Conservation (phyloP, 2,329 filamentous ascomycete species). For the Paecilomyces sp. region DNA sequence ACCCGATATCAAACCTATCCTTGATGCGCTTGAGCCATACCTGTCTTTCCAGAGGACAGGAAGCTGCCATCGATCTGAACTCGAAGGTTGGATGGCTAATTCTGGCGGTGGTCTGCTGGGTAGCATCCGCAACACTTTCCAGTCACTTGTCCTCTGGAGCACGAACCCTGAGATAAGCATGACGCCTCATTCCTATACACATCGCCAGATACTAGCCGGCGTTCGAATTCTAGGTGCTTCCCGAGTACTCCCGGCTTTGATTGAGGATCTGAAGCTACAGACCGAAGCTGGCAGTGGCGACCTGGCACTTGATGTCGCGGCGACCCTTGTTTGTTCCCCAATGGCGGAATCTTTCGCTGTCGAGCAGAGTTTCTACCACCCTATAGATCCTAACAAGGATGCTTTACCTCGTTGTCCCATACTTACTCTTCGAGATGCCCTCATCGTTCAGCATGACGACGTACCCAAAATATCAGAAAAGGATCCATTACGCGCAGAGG, state of each 20-base stretch:
- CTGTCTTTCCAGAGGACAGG: slow-evolving; percentile 44
- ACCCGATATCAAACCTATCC: slow-evolving; percentile 46
- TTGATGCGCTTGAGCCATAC: slow-evolving; percentile 45
- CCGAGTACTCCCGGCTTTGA: slow-evolving; percentile 27
- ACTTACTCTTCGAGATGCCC: slow-evolving; percentile 35
- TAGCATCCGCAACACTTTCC: slow-evolving; percentile 44
- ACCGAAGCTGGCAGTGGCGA: slow-evolving; percentile 32
- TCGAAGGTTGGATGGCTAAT: slow-evolving; percentile 46
- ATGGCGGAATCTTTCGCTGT: slow-evolving; percentile 31
- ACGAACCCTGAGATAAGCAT: slow-evolving; percentile 43
- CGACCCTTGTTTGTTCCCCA: slow-evolving; percentile 36
- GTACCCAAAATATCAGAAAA: slow-evolving; percentile 35
- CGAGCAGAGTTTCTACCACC: slow-evolving; percentile 29
- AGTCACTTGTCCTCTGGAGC: slow-evolving; percentile 48
- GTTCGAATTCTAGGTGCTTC: slow-evolving; percentile 35
- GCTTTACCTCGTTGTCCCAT: slow-evolving; percentile 23
- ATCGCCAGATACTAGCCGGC: slow-evolving; percentile 43
- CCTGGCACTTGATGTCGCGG: slow-evolving; percentile 37
- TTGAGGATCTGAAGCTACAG: slow-evolving; percentile 38
- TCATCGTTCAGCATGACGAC: slow-evolving; percentile 30
- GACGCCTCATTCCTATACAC: slow-evolving; percentile 49
- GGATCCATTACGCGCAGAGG: slow-evolving; percentile 36
- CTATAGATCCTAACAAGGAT: slow-evolving; percentile 25
- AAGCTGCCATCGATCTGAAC: slow-evolving; percentile 39
- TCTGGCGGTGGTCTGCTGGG: slow-evolving; percentile 40